Conservation (phyloP, 306 rosid species). For the Parietaria judaica region DNA sequence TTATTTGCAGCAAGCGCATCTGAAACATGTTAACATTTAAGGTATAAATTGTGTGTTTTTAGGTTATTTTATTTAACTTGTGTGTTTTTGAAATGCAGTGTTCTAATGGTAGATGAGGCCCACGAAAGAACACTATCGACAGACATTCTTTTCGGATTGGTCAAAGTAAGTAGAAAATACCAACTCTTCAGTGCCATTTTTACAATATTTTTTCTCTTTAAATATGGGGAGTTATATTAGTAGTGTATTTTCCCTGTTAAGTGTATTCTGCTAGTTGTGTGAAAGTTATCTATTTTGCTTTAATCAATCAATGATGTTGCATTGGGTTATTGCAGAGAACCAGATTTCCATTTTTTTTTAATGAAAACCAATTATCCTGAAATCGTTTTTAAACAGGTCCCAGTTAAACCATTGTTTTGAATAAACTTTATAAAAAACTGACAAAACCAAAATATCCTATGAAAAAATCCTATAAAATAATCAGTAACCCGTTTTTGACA, state of each 20-base stretch:
- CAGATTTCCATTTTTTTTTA: too few species aligned
- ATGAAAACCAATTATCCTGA: too few species aligned
- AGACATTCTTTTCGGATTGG: constrained; percentile 88
- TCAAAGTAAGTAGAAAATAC: constrained; percentile 52
- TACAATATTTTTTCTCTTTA: background rate
- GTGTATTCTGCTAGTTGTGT: background rate
- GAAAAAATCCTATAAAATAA: too few species aligned
- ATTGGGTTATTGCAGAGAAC: background rate
- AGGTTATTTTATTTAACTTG: constrained; percentile 13
- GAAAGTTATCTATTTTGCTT: background rate
- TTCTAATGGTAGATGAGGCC: constrained; percentile 99
- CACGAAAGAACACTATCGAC: constrained; percentile 98
- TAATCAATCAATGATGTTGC: background rate
- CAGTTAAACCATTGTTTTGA: too few species aligned
- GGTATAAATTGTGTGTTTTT: too few species aligned
- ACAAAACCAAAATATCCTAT: too few species aligned
- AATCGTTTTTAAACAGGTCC: too few species aligned
- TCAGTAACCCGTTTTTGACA: too few species aligned
- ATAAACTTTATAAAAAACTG: too few species aligned
- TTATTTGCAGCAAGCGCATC: too few species aligned
- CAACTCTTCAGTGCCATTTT: background rate
- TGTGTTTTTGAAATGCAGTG: constrained; percentile 43
- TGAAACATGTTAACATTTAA: too few species aligned
- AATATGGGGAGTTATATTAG: too few species aligned
- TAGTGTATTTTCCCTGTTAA: background rate